phyloP scores from a whole-genome alignment of 225 moss, liverwort and hornwort genomes.

The Straminergon stramineum region DNA sequence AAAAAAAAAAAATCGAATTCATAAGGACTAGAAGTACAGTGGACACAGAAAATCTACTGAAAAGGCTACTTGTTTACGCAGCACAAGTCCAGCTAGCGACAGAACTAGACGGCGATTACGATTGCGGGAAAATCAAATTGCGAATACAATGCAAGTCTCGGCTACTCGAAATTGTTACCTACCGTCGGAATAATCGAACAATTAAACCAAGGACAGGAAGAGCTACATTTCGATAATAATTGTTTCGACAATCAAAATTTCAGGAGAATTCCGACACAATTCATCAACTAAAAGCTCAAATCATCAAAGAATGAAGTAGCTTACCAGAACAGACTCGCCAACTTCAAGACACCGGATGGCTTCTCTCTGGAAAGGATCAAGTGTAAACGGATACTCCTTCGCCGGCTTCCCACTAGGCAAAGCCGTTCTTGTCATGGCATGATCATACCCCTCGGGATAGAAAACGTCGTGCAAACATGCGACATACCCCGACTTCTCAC shows the following conservation, averaged over 20 bases:
- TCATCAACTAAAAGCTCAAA: neutral
- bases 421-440: neutral
- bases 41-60: neutral
- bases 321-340: constrained; percentile 88
- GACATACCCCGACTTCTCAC: constrained; percentile 7
- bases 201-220: neutral
- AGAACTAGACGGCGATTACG: neutral
- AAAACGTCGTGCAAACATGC: constrained; percentile 80
- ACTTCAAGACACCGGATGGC: constrained; percentile 80
- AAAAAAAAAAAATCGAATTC: neutral
- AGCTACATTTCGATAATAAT: neutral
- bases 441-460: constrained; percentile 59
- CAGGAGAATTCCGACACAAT: neutral
- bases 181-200: neutral
- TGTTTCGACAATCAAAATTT: neutral
- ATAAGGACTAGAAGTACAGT: neutral
- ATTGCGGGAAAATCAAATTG: neutral
- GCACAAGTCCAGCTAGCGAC: neutral
- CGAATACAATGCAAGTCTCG: neutral
- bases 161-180: neutral
- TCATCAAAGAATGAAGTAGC: neutral
- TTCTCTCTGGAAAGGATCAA: constrained; percentile 93
- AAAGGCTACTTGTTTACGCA: neutral
- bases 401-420: constrained; percentile 40
- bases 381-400: constrained; percentile 77